These are phyloP conservation scores for Starmera stellimalicola DNA, from an alignment of 1,139 yeast species.

Conservation along the genomic window DNA sequence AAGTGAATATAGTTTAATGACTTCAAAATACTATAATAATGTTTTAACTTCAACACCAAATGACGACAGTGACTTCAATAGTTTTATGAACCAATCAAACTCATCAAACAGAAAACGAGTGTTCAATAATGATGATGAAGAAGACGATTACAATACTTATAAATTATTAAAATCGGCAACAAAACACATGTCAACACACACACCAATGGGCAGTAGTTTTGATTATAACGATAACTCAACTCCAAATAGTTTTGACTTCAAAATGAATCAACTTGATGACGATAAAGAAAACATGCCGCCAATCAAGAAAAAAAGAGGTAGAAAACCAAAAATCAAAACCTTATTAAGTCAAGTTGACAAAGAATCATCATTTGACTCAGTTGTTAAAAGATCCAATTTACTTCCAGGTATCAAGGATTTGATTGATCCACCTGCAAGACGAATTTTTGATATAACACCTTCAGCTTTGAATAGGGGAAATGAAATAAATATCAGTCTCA, in stretches of 20 bases:
- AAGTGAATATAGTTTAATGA: not conserved
- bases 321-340: constrained; percentile 3
- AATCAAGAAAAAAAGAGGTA: constrained; percentile 7
- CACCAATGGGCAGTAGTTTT: constrained; percentile 2
- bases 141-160: constrained; percentile 14
- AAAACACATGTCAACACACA: not conserved
- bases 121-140: not conserved
- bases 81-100: not conserved
- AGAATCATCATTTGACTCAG: not conserved
- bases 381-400: not conserved
- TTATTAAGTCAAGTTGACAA: not conserved
- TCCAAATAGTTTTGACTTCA: not conserved
- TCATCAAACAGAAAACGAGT: not conserved
- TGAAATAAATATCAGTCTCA: not conserved
- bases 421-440: not conserved
- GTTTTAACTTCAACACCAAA: not conserved
- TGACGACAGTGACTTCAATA: not conserved
- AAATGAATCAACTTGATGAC: not conserved
- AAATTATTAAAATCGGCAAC: constrained; percentile 16
- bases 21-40: not conserved
- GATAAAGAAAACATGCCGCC: not conserved
- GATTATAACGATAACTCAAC: constrained; percentile 1
- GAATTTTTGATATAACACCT: not conserved
- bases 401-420: not conserved
- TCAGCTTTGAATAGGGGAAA: not conserved